phyloP scores from a whole-genome alignment of 2,329 filamentous ascomycete species.

The Leptographium flavum region DNA sequence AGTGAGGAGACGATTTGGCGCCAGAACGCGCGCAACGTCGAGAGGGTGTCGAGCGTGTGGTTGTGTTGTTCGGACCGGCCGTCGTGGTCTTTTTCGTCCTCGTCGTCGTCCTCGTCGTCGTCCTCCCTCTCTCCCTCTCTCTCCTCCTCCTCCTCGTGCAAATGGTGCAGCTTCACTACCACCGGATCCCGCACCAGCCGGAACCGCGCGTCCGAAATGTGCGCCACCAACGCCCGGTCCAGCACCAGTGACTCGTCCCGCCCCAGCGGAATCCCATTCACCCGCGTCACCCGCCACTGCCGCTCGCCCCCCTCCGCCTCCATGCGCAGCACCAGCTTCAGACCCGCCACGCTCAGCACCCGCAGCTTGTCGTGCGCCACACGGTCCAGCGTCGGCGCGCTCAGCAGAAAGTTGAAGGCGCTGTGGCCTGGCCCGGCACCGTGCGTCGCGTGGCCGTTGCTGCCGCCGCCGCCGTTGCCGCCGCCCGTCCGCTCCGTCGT shows the following conservation, averaged over 20 bases:
- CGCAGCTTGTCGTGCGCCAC: slow-evolving; percentile 30
- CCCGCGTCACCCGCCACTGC: slow-evolving; percentile 59
- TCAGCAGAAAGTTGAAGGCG: slow-evolving; percentile 31
- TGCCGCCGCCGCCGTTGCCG: slow-evolving; percentile 7
- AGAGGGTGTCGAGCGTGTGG: slow-evolving; percentile 18
- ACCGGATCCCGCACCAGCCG: slow-evolving; percentile 57
- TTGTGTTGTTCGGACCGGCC: not conserved
- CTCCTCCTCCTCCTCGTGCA: slow-evolving; percentile 50
- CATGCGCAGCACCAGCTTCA: slow-evolving; percentile 53
- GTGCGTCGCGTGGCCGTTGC: too few species aligned
- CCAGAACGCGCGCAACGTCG: slow-evolving; percentile 32
- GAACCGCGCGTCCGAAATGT: slow-evolving; percentile 73
- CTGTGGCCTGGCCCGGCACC: too few species aligned
- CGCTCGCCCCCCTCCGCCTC: slow-evolving; percentile 35
- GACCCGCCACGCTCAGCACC: slow-evolving; percentile 37
- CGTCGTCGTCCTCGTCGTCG: slow-evolving; percentile 10
- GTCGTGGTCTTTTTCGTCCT: slow-evolving; percentile 3
- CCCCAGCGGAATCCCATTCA: slow-evolving; percentile 69
- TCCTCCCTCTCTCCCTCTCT: slow-evolving; percentile 12
- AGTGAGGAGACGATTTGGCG: slow-evolving; percentile 27
- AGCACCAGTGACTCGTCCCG: slow-evolving; percentile 80
- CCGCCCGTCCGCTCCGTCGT: slow-evolving; percentile 20
- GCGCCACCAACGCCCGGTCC: slow-evolving; percentile 58
- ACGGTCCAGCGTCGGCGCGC: slow-evolving; percentile 31
- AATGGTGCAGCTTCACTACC: slow-evolving; percentile 20